Conservation (phyloP, 1,284 basidiomycete species). For the Lentinula novae-zelandiae region DNA sequence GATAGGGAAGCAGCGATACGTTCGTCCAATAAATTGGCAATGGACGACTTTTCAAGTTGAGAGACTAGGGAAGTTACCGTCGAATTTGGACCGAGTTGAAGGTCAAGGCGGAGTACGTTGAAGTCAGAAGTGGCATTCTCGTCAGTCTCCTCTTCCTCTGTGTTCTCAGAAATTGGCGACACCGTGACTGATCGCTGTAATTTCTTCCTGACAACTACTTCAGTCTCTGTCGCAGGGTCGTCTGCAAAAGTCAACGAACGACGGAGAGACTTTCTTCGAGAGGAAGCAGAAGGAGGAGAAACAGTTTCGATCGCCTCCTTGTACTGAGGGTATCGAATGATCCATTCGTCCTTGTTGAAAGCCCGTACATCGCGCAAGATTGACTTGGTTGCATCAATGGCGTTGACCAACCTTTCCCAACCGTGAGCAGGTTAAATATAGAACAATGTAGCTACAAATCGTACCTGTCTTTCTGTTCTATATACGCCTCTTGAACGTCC, state of each 20-base stretch:
- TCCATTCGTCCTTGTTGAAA: slow-evolving; percentile 87
- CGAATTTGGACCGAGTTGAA: slow-evolving; percentile 80
- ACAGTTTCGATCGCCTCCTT: slow-evolving; percentile 34
- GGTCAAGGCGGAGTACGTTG: slow-evolving; percentile 86
- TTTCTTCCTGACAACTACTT: slow-evolving; percentile 60
- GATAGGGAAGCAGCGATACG: slow-evolving; percentile 74
- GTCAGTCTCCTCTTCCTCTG: slow-evolving; percentile 36
- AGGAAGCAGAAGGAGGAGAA: slow-evolving; percentile 24
- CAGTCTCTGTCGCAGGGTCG: slow-evolving; percentile 64
- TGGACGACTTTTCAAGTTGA: slow-evolving; percentile 89
- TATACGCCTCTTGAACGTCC: slow-evolving; percentile 70
- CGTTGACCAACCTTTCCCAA: slow-evolving; percentile 62
- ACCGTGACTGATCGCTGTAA: slow-evolving; percentile 55
- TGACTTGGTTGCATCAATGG: slow-evolving; percentile 67
- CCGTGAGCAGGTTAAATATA: neutral
- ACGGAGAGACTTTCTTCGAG: slow-evolving; percentile 40
- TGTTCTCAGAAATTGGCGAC: slow-evolving; percentile 44
- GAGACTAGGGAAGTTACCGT: slow-evolving; percentile 82
- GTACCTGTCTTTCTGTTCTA: slow-evolving; percentile 69
- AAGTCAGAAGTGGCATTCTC: slow-evolving; percentile 60
- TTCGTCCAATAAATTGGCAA: slow-evolving; percentile 89
- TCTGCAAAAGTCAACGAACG: slow-evolving; percentile 82
- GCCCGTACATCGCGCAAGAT: slow-evolving; percentile 72
- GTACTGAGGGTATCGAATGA: slow-evolving; percentile 82
- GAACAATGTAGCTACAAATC: slow-evolving; percentile 18